Evolutionary conservation across 768 basidiomycete species (phyloP), one percentile per base, ranked within the genome.

Genomic region (Russula virescens): DNA sequence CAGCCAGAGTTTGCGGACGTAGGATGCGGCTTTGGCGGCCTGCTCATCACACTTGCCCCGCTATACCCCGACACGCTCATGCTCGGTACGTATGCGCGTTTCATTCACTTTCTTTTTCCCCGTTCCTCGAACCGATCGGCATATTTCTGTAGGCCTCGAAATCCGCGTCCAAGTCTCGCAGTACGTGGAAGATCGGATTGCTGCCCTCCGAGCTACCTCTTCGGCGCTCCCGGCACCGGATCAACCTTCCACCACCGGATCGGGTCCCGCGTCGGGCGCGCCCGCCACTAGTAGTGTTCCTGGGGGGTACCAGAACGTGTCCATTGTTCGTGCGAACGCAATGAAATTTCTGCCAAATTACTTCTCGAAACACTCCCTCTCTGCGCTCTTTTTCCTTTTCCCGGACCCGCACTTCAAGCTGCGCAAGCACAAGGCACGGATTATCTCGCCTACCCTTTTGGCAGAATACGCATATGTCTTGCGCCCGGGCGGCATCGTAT

Each of bases 301-400:
- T 1, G 75, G 80, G 2, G 80, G 83, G 47, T 94, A 86, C 73
- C 85, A 91, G 68, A 98, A 98, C 73, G 84, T 97, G 58, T 94
- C 93, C 40, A 84, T 98, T 66, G 89, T 97, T 66, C 87, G 97
- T 54, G 95, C 91, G 16, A 99, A 99, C 73, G 89, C 94, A 51
- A 98, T 98, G 95, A 98, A 98, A 76, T 98, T 98, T 74, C 80
- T 98, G 59, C 91, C 95, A 7, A 98, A 98, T 75, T 98, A 94
- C 75, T 97, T 99, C 74, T 72, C 81, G 25, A 94, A 95, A 72
- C 87, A 87, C 61, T 96, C 96, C 66, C 80, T 99, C 42, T 87
- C 89, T 21, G 87, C 96, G 52, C 80, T 99, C 54, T 99, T 99
- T 77, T 98, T 99, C 79, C 83, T 98, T 62, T 99, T 98, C 76